Conservation (phyloP, 495 filamentous ascomycete species). For the Penicillium alfredii region DNA sequence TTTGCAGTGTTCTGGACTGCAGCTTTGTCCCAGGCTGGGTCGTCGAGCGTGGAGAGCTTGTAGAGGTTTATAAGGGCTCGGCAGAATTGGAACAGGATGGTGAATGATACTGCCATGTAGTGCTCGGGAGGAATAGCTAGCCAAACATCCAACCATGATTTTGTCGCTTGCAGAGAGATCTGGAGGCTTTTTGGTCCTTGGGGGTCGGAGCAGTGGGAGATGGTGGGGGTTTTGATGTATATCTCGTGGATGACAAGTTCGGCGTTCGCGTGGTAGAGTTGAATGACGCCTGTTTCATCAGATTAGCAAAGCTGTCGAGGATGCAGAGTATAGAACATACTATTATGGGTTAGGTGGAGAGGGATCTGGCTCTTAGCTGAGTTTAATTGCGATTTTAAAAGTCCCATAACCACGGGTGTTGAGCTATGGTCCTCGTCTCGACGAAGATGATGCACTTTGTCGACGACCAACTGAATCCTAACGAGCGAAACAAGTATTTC, state of each 20-base stretch:
- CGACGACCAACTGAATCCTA: conserved; percentile 33
- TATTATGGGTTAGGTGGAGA: too few species aligned
- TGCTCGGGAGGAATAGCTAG: conserved; percentile 19
- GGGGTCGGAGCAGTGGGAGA: conserved; percentile 1
- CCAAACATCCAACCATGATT: conserved; percentile 25
- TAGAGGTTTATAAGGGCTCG: conserved; percentile 30
- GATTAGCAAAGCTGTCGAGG: too few species aligned
- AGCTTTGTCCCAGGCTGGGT: conserved; percentile 18
- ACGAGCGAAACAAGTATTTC: conserved; percentile 39
- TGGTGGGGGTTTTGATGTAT: conserved; percentile 15
- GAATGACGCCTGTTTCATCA: conserved; percentile 34
- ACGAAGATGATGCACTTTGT: conserved; percentile 13
- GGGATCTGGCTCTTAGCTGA: too few species aligned
- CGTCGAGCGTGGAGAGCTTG: conserved; percentile 26
- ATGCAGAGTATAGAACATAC: too few species aligned
- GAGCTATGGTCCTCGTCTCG: conserved; percentile 1
- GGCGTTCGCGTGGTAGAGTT: conserved; percentile 26
- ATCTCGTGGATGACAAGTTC: conserved; percentile 35
- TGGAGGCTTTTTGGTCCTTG: too few species aligned
- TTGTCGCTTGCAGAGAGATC: conserved; percentile 20
- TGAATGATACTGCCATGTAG: conserved; percentile 27
- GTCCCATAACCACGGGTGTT: too few species aligned
- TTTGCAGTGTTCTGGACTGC: too few species aligned
- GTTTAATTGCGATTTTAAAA: too few species aligned
- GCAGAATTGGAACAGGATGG: conserved; percentile 27